Evolutionary conservation across 2,329 filamentous ascomycete genomes (phyloP).

Genomic region (Chaetoscypha palmicola): DNA sequence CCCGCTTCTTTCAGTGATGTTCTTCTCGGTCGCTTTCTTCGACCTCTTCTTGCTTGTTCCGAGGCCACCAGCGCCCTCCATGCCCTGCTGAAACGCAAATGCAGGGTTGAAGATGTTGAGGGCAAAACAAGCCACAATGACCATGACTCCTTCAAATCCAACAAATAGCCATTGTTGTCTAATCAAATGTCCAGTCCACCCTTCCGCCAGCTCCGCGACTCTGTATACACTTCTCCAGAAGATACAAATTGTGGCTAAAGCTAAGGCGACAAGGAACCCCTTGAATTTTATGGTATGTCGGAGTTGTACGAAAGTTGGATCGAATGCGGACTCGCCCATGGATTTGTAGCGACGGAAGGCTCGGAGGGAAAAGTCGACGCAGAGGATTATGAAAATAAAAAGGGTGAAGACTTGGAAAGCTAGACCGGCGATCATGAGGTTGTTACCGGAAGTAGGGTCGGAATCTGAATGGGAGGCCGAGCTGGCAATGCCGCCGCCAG

Average conservation of each 20-base stretch:
- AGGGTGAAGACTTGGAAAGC: slow-evolving; percentile 48
- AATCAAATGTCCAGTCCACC: slow-evolving; percentile 37
- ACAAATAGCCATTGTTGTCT: slow-evolving; percentile 20
- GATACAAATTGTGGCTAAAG: slow-evolving; percentile 46
- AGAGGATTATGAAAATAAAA: slow-evolving; percentile 29
- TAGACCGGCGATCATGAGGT: slow-evolving; percentile 53
- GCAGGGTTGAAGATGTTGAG: slow-evolving; percentile 36
- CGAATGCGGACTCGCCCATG: slow-evolving; percentile 23
- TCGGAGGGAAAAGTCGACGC: slow-evolving; percentile 16
- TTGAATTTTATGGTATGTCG: slow-evolving; percentile 20
- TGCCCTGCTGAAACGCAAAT: slow-evolving; percentile 10
- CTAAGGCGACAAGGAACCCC: slow-evolving; percentile 29
- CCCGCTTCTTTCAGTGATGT: slow-evolving; percentile 1
- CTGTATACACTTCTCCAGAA: slow-evolving; percentile 51
- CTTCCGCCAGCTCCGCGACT: slow-evolving; percentile 43
- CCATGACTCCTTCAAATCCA: slow-evolving; percentile 29
- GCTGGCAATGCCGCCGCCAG: slow-evolving; percentile 45
- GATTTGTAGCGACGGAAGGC: slow-evolving; percentile 11
- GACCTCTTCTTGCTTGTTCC: slow-evolving; percentile 7
- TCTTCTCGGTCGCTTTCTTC: neutral
- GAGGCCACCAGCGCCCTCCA: slow-evolving; percentile 8
- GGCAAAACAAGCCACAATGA: slow-evolving; percentile 19
- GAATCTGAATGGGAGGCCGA: slow-evolving; percentile 7
- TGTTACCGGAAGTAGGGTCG: slow-evolving; percentile 37
- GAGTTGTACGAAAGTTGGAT: slow-evolving; percentile 12